Evolutionary conservation across 1,284 basidiomycete genomes (phyloP), one percentile per base, ranked within the genome.

Genomic region (Malassezia pachydermatis): DNA sequence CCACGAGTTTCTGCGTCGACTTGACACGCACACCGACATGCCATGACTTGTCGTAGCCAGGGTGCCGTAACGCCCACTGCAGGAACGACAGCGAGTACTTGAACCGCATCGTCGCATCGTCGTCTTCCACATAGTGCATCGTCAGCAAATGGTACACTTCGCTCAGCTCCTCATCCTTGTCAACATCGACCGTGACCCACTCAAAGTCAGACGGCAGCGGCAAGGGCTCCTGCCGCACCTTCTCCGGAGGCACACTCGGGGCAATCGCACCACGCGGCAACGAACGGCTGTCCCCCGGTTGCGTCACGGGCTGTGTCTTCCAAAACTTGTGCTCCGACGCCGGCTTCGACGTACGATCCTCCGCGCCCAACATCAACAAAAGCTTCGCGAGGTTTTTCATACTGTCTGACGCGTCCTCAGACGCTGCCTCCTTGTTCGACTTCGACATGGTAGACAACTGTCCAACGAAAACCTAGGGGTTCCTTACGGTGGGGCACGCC

Each of bases 61-160:
- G 94, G 45, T 92, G 88, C 60, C 83, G 86, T 32, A 98, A 76
- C 8, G 89, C 90, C 94, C 94, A 99, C 70, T 84, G 77, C 40
- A 98, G 75, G 73, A 99, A 99, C 72, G 95, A 88, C 5, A 88
- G 82, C 35, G 83, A 86, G 70, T 99, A 99, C 67, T 88, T 83
- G 78, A 99, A 96, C 23, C 94, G 81, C 78, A 98, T 94, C 24
- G 85, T 81, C 5, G 90, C 89, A 48, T 90, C 85, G 62, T 88
- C 84, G 70, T 99, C 94, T 73, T 99, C 94, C 39, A 98, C 90
- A 62, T 98, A 98, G 74, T 98, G 87, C 10, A 83, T 77, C 1
- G 87, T 92, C 17, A 99, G 77, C 7, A 99, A 78, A 55, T 89
- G 84, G 66, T 95, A 88, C 9, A 96, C 82, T 72, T 99, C 94